Evolutionary conservation across 1,284 basidiomycete genomes (phyloP).

Genomic region (Apiotrichum veenhuisii): DNA sequence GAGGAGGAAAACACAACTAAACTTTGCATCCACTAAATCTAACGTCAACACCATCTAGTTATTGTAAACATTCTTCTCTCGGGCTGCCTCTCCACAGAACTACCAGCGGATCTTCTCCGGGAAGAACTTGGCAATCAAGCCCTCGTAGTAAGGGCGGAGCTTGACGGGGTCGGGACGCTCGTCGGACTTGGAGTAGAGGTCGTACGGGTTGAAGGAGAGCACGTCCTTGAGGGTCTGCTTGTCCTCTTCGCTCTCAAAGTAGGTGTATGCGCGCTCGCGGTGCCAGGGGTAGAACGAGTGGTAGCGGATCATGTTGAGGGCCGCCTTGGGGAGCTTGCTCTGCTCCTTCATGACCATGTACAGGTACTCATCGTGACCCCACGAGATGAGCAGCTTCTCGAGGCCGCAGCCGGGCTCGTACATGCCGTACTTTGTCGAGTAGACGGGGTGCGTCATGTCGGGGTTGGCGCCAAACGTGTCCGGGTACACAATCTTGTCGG

Average conservation of each 20-base stretch:
- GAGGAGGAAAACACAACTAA: too few relatives aligned
- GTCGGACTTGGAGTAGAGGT: conserved; percentile 79
- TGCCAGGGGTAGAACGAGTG: conserved; percentile 97
- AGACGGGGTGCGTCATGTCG: conserved; percentile 64
- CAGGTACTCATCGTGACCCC: conserved; percentile 72
- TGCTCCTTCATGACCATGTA: conserved; percentile 28
- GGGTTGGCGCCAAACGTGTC: conserved; percentile 73
- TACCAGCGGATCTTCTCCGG: conserved; percentile 74
- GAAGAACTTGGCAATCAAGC: conserved; percentile 64
- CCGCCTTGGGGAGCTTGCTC: conserved; percentile 66
- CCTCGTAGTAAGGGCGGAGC: conserved; percentile 71
- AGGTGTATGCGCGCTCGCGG: conserved; percentile 72
- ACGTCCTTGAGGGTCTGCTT: conserved; percentile 37
- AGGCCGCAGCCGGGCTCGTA: conserved; percentile 76
- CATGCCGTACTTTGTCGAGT: conserved; percentile 71
- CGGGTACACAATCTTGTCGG: conserved; percentile 71
- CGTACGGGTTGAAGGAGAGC: conserved; percentile 56
- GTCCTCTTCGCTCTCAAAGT: conserved; percentile 64
- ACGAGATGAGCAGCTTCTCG: conserved; percentile 84
- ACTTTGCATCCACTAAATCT: too few relatives aligned
- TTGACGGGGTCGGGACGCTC: conserved; percentile 58
- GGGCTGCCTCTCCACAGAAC: too few relatives aligned
- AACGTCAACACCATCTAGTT: too few relatives aligned
- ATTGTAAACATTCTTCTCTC: too few relatives aligned
- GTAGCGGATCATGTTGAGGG: conserved; percentile 85